phyloP scores from a whole-genome alignment of 345 rosid species.

The Diplotaxis tenuifolia region DNA sequence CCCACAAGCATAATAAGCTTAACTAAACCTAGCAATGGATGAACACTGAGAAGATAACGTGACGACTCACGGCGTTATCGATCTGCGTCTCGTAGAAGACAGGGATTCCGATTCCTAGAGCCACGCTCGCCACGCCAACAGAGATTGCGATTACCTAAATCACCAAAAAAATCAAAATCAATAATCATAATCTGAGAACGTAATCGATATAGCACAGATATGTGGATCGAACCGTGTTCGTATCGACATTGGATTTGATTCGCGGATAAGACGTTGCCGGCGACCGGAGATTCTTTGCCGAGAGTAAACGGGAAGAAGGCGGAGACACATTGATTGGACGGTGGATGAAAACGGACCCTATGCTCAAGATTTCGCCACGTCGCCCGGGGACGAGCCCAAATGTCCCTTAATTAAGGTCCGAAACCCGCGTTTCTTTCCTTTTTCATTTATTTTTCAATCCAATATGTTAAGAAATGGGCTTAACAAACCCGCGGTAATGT shows the following conservation, averaged over 20 bases:
- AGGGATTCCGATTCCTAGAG: conserved; percentile 81
- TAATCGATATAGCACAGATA: not conserved
- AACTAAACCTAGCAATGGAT: not conserved
- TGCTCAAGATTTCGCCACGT: too few relatives aligned
- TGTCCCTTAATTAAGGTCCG: too few relatives aligned
- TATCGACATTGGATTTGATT: conserved; percentile 79
- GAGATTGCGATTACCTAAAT: conserved; percentile 67
- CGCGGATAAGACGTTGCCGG: conserved; percentile 48
- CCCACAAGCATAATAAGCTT: not conserved
- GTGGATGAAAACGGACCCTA: too few relatives aligned
- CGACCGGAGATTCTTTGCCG: conserved; percentile 33
- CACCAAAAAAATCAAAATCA: not conserved
- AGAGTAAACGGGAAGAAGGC: conserved; percentile 20
- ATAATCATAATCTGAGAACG: not conserved
- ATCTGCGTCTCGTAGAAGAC: conserved; percentile 80
- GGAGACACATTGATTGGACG: conserved; percentile 40
- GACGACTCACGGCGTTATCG: conserved; percentile 68
- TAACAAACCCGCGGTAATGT: too few relatives aligned
- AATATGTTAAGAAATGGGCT: too few relatives aligned
- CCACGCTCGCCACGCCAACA: conserved; percentile 82
- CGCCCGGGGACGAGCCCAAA: too few relatives aligned
- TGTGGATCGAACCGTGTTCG: conserved; percentile 59
- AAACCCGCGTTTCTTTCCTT: too few relatives aligned
- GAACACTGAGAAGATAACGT: not conserved
- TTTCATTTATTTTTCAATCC: too few relatives aligned